Conservation (phyloP, 2,329 filamentous ascomycete genomes). For the Verticillium klebahnii region DNA sequence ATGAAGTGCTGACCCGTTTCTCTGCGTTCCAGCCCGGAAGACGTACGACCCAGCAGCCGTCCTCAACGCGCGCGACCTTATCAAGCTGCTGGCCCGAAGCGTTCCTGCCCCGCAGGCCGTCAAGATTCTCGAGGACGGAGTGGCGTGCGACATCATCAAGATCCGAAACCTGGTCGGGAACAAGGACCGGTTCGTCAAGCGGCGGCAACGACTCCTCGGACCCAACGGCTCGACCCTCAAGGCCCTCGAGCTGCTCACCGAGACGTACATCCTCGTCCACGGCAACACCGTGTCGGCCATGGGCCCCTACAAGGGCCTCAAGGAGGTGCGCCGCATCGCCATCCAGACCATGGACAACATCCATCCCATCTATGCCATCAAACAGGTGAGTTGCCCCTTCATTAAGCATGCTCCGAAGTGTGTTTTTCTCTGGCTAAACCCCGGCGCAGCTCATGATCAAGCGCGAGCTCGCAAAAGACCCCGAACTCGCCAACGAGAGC, state of each 20-base stretch:
- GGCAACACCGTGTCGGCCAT: slow-evolving; percentile 92
- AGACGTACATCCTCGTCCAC: slow-evolving; percentile 91
- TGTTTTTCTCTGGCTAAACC: not conserved
- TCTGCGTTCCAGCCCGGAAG: slow-evolving; percentile 44
- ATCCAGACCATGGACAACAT: slow-evolving; percentile 97
- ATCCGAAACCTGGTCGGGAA: slow-evolving; percentile 85
- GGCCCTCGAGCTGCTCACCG: slow-evolving; percentile 85
- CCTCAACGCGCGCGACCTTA: slow-evolving; percentile 87
- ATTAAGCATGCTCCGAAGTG: too few relatives aligned
- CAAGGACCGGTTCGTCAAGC: slow-evolving; percentile 94
- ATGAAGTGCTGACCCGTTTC: not conserved
- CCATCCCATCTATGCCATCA: slow-evolving; percentile 81
- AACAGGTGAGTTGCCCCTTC: slow-evolving; percentile 12
- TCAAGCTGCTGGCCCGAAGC: slow-evolving; percentile 85
- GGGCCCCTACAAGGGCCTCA: slow-evolving; percentile 88
- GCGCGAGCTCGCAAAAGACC: slow-evolving; percentile 84
- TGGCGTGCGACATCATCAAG: slow-evolving; percentile 94
- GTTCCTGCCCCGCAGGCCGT: slow-evolving; percentile 91
- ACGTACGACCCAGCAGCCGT: slow-evolving; percentile 91
- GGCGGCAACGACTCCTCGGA: slow-evolving; percentile 86
- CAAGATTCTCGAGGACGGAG: slow-evolving; percentile 88
- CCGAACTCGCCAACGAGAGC: slow-evolving; percentile 77
- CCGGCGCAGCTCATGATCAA: slow-evolving; percentile 77
- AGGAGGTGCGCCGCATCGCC: slow-evolving; percentile 83
- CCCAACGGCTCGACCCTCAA: slow-evolving; percentile 91